A percentile compares a stretch with the other conserved stretches of the same genome.
Conservation (phyloP, 2,329 filamentous ascomycete genomes). For the Aaosphaeria pasadenensis region DNA sequence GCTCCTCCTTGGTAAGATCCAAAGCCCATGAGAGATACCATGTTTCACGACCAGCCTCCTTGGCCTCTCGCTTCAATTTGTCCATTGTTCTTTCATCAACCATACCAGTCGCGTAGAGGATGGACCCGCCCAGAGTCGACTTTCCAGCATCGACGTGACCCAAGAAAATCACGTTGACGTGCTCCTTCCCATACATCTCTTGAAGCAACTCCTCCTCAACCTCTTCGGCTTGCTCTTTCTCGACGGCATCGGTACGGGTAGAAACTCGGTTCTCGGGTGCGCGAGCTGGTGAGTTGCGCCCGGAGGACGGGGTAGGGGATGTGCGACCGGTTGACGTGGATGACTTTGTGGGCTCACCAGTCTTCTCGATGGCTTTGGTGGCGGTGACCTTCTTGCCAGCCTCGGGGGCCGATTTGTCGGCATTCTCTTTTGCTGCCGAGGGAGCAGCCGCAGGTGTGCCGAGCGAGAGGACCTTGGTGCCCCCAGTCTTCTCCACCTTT, state of each 20-base stretch:
- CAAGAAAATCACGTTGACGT: constrained; percentile 95
- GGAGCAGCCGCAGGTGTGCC: constrained; percentile 53
- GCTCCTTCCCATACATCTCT: constrained; percentile 94
- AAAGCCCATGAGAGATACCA: constrained; percentile 99
- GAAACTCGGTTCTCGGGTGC: constrained; percentile 52
- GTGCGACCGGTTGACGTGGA: constrained; percentile 62
- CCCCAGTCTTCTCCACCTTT: constrained; percentile 51
- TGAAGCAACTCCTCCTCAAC: constrained; percentile 81
- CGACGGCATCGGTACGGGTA: constrained; percentile 68
- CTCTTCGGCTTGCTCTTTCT: constrained; percentile 75
- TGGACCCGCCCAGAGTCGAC: constrained; percentile 90
- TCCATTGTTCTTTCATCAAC: constrained; percentile 99
- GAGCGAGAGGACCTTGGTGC: constrained; percentile 74
- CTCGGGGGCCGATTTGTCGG: constrained; percentile 51
- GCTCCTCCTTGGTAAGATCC: constrained; percentile 94
- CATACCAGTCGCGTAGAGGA: constrained; percentile 93
- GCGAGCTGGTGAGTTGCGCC: constrained; percentile 72
- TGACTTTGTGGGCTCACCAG: constrained; percentile 62
- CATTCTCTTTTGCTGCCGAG: constrained; percentile 48
- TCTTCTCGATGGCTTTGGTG: constrained; percentile 88
- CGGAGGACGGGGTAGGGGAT: constrained; percentile 79
- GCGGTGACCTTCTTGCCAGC: constrained; percentile 82
- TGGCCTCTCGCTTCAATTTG: constrained; percentile 87
- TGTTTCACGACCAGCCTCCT: constrained; percentile 92
- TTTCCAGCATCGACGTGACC: constrained; percentile 98